phyloP scores from a whole-genome alignment of 768 basidiomycete species.

The Antrodiella citrinella region DNA sequence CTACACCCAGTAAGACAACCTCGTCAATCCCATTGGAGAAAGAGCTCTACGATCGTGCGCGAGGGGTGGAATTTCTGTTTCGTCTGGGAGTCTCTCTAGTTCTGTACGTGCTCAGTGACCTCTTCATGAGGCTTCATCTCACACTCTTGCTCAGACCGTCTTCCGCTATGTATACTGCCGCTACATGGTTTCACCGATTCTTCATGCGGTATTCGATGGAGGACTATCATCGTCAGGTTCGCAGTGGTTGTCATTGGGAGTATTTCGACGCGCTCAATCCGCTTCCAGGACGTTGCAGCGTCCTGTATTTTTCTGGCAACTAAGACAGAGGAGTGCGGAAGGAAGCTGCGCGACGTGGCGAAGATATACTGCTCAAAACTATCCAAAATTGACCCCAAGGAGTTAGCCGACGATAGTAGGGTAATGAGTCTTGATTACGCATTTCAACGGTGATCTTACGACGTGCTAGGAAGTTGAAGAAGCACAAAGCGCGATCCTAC shows the following conservation, averaged over 20 bases:
- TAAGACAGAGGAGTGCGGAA: conserved; percentile 86
- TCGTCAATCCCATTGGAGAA: conserved; percentile 44
- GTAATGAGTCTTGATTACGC: conserved; percentile 28
- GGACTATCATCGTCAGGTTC: conserved; percentile 71
- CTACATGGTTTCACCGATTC: conserved; percentile 87
- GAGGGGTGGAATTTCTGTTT: conserved; percentile 81
- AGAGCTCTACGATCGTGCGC: conserved; percentile 71
- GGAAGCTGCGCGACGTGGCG: conserved; percentile 82
- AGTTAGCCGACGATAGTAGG: conserved; percentile 57
- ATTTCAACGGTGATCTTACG: conserved; percentile 1
- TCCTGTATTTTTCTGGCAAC: conserved; percentile 84
- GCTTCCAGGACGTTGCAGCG: conserved; percentile 70
- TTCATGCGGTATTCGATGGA: conserved; percentile 84
- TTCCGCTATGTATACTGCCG: conserved; percentile 79
- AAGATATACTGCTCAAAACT: conserved; percentile 67
- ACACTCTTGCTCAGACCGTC: conserved; percentile 46
- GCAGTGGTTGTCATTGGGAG: conserved; percentile 15
- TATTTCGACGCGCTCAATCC: no score
- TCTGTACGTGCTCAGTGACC: conserved; percentile 44
- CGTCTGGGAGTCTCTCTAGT: conserved; percentile 70
- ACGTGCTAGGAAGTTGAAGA: conserved; percentile 61
- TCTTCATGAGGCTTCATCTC: conserved; percentile 10
- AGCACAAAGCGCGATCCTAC: conserved; percentile 58
- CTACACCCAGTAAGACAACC: conserved; percentile 47
- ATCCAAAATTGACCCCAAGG: conserved; percentile 41